These are phyloP conservation scores for Botrytis galanthina DNA, from an alignment of 2,329 filamentous ascomycete genomes.

Conservation along the genomic window DNA sequence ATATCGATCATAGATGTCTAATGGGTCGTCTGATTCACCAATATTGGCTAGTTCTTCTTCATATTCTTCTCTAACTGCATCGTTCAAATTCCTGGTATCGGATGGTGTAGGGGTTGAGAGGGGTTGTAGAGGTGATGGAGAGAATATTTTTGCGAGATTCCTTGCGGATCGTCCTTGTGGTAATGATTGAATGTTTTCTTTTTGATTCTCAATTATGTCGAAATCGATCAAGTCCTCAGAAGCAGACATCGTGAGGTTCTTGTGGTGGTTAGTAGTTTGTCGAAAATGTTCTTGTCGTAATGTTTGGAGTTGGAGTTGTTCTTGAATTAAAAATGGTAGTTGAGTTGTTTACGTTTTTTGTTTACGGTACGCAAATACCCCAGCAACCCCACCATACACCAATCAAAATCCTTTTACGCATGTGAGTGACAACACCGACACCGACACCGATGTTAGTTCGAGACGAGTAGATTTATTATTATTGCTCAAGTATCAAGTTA, in stretches of 20 bases:
- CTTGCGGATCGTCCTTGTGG: constrained; percentile 85
- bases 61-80: constrained; percentile 76
- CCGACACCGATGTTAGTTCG: not conserved
- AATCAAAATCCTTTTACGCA: not conserved
- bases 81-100: constrained; percentile 74
- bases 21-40: constrained; percentile 86
- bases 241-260: constrained; percentile 43
- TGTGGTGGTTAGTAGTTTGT: not conserved
- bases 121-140: constrained; percentile 60
- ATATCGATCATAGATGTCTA: constrained; percentile 95
- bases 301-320: not conserved
- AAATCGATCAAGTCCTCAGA: constrained; percentile 65
- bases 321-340: not conserved
- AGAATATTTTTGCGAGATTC: constrained; percentile 80
- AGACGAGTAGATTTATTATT: not conserved
- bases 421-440: not conserved
- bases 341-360: constrained; percentile 9
- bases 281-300: not conserved
- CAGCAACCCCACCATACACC: not conserved
- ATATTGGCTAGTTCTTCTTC: constrained; percentile 78
- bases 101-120: constrained; percentile 63
- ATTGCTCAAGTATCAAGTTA: not conserved
- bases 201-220: constrained; percentile 91
- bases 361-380: not conserved
- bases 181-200: constrained; percentile 95